Percentiles rank a stretch among this genome's conserved stretches.
phyloP scores from a whole-genome alignment of 768 basidiomycete species.

The Cystobasidium tubakii region DNA sequence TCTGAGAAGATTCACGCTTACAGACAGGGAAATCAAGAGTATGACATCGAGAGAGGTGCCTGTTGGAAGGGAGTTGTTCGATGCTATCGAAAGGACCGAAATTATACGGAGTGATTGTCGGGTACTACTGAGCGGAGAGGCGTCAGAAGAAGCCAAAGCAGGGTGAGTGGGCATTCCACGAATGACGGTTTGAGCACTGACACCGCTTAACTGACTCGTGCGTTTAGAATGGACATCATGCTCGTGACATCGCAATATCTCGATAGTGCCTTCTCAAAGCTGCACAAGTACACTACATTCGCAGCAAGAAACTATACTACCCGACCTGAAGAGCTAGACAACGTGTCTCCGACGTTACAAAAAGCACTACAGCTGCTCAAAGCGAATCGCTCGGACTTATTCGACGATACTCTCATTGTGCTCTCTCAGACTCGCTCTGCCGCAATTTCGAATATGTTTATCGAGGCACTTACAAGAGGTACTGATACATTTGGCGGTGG shows the following conservation, averaged over 20 bases:
- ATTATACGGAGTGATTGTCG: slow-evolving; percentile 75
- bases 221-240: slow-evolving; percentile 92
- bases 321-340: slow-evolving; percentile 52
- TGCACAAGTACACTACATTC: slow-evolving; percentile 73
- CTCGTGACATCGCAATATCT: slow-evolving; percentile 69
- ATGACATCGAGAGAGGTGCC: slow-evolving; percentile 73
- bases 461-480: slow-evolving; percentile 79
- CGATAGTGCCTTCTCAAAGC: slow-evolving; percentile 84
- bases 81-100: slow-evolving; percentile 79
- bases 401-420: slow-evolving; percentile 65
- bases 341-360: slow-evolving; percentile 60
- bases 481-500: slow-evolving; percentile 51
- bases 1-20: slow-evolving; percentile 77
- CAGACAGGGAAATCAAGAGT: slow-evolving; percentile 63
- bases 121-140: slow-evolving; percentile 69
- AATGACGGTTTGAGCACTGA: no score
- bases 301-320: slow-evolving; percentile 69
- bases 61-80: slow-evolving; percentile 68
- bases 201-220: no score
- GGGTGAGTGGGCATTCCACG: no score
- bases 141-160: slow-evolving; percentile 48
- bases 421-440: slow-evolving; percentile 77
- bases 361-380: slow-evolving; percentile 71
- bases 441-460: slow-evolving; percentile 72
- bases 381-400: slow-evolving; percentile 59